Base-by-base conservation (phyloP, 768 basidiomycete species). In the Hygrophorus pudorinus region DNA sequence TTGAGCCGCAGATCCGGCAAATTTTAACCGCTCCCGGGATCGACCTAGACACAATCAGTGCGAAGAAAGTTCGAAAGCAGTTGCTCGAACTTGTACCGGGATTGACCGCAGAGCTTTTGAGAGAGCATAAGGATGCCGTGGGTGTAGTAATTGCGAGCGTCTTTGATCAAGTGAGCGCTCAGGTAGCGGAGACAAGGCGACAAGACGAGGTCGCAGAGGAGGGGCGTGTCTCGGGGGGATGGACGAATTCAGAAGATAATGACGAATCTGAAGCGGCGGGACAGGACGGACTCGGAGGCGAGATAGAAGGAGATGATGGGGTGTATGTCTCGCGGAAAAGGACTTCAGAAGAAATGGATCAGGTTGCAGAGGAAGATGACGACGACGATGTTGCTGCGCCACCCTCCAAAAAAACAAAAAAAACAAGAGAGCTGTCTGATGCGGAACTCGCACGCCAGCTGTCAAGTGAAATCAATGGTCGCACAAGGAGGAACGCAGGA, bases 11-110 rank as follows among this genome's bases (percentile, higher is more conserved):
- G 47, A 81, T 91, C 56, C 71, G 69, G 51, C 65, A 69, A 47
- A 86, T 91, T 59, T 76, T 91, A 41, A 70, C 76, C 24, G 80
- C 81, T 14, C 88, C 88, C 2, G 80, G 77, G 38, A 81, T 76
- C 38, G 84, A 91, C 69, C 72, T 91, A 54, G 49, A 68, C 37
- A 84, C 81, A 37, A 86, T 91, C 62, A 85, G 80, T 58, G 91
- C 90, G 37, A 94, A 89, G 66, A 80, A 79, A 63, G 89, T 96
- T 54, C 78, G 92, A 51, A 83, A 82, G 56, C 75, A 79, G 57
- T 66, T 91, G 49, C 54, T 67, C 45, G 76, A 75, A 48, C 43
- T 65, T 48, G 70, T 78, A 60, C 59, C 73, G 7, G 61, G 70
- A 14, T 56, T 87, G 43, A 77, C 81, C 6, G 45, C 70, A 18